Conservation (phyloP, 2,329 filamentous ascomycete genomes). For the Furcasterigmium sp. region DNA sequence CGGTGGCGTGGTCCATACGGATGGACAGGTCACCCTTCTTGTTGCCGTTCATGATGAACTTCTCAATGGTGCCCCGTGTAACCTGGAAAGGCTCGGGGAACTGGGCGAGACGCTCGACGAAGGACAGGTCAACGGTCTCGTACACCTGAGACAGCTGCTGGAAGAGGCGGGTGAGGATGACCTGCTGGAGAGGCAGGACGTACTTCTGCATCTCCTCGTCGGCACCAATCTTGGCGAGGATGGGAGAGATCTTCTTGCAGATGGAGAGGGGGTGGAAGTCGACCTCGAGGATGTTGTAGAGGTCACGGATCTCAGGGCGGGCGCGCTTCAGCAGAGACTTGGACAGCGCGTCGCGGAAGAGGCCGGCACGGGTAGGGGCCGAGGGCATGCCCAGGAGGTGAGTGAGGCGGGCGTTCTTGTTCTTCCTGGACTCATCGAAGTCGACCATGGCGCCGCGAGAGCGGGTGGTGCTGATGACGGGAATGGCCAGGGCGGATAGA, state of each 20-base stretch:
- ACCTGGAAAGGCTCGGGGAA: constrained; percentile 98
- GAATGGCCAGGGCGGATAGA: constrained; percentile 91
- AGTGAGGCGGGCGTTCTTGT: constrained; percentile 96
- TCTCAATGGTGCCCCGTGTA: constrained; percentile 85
- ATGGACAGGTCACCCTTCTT: constrained; percentile 99
- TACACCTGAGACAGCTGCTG: constrained; percentile 99
- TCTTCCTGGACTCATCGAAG: constrained; percentile 94
- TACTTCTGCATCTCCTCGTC: constrained; percentile 98
- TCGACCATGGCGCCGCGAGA: constrained; percentile 95
- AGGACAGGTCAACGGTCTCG: constrained; percentile 91
- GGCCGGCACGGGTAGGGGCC: constrained; percentile 78
- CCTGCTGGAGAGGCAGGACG: constrained; percentile 90
- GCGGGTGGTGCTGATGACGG: constrained; percentile 96
- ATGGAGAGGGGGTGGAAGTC: constrained; percentile 99
- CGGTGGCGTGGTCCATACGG: constrained; percentile 91
- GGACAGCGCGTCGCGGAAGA: constrained; percentile 94
- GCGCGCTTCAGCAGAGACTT: constrained; percentile 92
- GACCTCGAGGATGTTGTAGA: constrained; percentile 98
- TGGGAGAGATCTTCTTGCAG: constrained; percentile 98
- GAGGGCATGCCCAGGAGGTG: constrained; percentile 92
- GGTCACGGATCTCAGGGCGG: constrained; percentile 87
- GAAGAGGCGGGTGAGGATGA: constrained; percentile 96
- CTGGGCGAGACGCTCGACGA: constrained; percentile 87
- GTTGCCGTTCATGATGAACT: constrained; percentile 99
- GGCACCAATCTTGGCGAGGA: constrained; percentile 85